Evolutionary conservation across 768 basidiomycete species (phyloP), one percentile per base, ranked within the genome.

Genomic region (Tubosaeta sp.): DNA sequence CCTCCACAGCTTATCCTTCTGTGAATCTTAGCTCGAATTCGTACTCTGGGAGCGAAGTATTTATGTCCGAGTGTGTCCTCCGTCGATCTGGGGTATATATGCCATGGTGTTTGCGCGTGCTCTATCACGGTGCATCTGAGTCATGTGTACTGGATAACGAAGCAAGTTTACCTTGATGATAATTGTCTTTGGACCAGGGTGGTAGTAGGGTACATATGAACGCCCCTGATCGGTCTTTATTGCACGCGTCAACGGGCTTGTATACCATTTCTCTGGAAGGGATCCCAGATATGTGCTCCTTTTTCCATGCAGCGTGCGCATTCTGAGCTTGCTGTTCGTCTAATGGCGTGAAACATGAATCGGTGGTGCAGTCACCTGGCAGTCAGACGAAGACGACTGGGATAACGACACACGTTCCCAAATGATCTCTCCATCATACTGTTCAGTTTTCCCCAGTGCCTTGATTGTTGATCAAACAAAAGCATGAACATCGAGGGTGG

Each of bases 361-460:
- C 62, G 14, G 61, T 62, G 63, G n/a, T 36, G 31, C n/a, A 2
- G 14, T 13, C 14, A 18, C 13, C 14, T 18, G 39, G 50, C 31
- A 22, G 10, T 51, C 42, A 48, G 54, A 42, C 12, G 2, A 7
- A 11, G 9, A 36, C 27, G 25, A 21, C 12, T 14, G 41, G n/a
- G n/a, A n/a, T n/a, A n/a, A n/a, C 10, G n/a, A 77, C 85, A 56
- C 59, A 86, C 85, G 87, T 25, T 88, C 89, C 88, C 88, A 91
- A 2, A 68, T 68, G 4, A 87, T 66, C 46, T 85, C 77, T 11
- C 71, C 83, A 55, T 91, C 84, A 0, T n/a, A n/a, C 82, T 82
- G 42, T 85, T 67, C 9, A 82, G 61, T 58, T 76, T 82, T 3
- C 83, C 75, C 81, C 80, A 88, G 56, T 83, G 63, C n/a, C n/a